These are phyloP conservation scores for Quercus glauca DNA, from an alignment of 306 rosid genomes.

Conservation along the genomic window DNA sequence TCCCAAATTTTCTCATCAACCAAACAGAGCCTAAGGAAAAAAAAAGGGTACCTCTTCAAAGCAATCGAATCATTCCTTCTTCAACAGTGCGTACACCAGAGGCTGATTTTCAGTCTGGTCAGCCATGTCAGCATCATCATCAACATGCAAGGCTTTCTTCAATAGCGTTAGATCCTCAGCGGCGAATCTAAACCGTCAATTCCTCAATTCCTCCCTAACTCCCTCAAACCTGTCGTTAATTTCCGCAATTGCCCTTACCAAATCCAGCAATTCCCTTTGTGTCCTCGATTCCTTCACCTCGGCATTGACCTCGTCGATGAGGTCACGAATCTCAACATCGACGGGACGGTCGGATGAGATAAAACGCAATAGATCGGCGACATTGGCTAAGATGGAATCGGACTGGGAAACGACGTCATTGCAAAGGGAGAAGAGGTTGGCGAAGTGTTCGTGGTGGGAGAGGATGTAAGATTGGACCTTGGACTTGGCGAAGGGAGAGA, in stretches of 20 bases:
- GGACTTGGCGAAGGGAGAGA: too few relatives aligned
- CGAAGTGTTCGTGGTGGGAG: constrained; percentile 72
- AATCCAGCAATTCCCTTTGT: constrained; percentile 54
- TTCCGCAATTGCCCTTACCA: constrained; percentile 54
- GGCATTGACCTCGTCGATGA: constrained; percentile 54
- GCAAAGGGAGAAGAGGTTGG: constrained; percentile 65
- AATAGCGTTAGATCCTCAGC: constrained; percentile 70
- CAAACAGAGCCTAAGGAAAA: neutral
- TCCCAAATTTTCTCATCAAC: neutral
- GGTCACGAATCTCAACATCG: constrained; percentile 48
- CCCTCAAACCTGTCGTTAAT: constrained; percentile 46
- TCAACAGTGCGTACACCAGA: constrained; percentile 67
- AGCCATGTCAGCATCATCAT: constrained; percentile 20
- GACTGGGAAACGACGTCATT: constrained; percentile 67
- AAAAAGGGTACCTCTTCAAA: constrained; percentile 68
- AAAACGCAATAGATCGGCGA: constrained; percentile 34
- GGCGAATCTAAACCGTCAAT: constrained; percentile 58
- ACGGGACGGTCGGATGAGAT: constrained; percentile 61
- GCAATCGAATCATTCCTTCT: constrained; percentile 76
- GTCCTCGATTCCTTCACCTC: constrained; percentile 56
- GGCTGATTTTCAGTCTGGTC: constrained; percentile 61
- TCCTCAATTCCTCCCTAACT: constrained; percentile 58
- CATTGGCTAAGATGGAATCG: constrained; percentile 38
- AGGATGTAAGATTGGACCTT: constrained; percentile 71
- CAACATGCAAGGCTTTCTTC: constrained; percentile 47